Base-by-base conservation (phyloP, 163 green algal species). In the Volvox carteri region DNA sequence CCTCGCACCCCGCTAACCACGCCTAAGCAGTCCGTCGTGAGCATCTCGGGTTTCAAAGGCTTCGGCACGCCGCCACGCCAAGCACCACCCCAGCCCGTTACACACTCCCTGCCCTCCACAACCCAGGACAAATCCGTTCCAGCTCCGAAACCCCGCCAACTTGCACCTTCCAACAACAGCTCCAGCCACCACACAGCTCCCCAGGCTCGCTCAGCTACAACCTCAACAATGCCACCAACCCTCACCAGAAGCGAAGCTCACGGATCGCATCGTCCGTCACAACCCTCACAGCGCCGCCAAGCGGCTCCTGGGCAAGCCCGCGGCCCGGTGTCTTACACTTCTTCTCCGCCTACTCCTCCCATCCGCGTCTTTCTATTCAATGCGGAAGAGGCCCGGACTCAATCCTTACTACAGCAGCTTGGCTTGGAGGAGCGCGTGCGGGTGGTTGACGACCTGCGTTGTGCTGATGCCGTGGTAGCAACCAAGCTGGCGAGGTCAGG, bases 321-420 rank as follows among this genome's bases (percentile, higher is more conserved):
- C n/a, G n/a, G n/a, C n/a, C n/a, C n/a, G n/a, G n/a, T n/a, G n/a
- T n/a, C n/a, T n/a, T n/a, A n/a, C n/a, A n/a, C n/a, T n/a, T n/a
- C n/a, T n/a, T n/a, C n/a, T n/a, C n/a, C n/a, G n/a, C n/a, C n/a
- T n/a, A n/a, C n/a, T n/a, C n/a, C 44, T 70, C 46, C 44, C 3
- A 23, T 92, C n/a, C 81, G 88, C 23, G 37, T 92, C 7, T 90
- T 92, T 52, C 76, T 92, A 19, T 92, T 80, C 48, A 75, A 67
- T 12, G 56, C 83, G 39, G 88, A 92, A 33, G 88, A 74, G 41
- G 83, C 83, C 0, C 68, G 44, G 6, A 85, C 83, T 18, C 46
- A 48, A 35, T 35, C 52, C 28, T 62, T 84, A 28, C 76, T 92
- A 35, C 7, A 41, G 52, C n/a, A 92, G 46, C 25, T 76, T 4